These are phyloP conservation scores for Zasmidium angulare DNA, from an alignment of 2,329 filamentous ascomycete genomes.

Conservation along the genomic window DNA sequence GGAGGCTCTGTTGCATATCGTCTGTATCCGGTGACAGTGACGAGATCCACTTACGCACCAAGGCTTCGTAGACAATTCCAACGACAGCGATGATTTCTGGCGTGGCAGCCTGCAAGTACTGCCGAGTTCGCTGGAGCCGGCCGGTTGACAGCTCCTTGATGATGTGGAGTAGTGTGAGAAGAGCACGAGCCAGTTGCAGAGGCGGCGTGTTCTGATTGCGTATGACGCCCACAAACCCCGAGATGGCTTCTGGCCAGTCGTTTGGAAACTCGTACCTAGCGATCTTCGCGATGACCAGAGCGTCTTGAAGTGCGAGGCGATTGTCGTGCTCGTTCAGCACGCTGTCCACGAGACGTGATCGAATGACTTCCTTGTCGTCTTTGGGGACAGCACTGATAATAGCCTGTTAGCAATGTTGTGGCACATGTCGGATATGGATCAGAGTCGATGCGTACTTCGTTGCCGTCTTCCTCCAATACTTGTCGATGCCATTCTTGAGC, in stretches of 20 bases:
- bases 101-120: constrained; percentile 72
- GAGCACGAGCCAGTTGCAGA: constrained; percentile 66
- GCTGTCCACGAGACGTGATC: constrained; percentile 71
- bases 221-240: constrained; percentile 61
- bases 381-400: constrained; percentile 55
- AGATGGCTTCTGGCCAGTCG: constrained; percentile 68
- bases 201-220: constrained; percentile 40
- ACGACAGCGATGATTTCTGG: constrained; percentile 83
- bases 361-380: constrained; percentile 75
- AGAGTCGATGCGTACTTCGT: constrained; percentile 52
- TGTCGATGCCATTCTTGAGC: constrained; percentile 94
- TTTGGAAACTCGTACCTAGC: constrained; percentile 84
- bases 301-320: constrained; percentile 80
- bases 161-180: constrained; percentile 78
- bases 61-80: constrained; percentile 71
- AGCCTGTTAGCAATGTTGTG: too few relatives aligned
- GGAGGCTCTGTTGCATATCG: constrained; percentile 73
- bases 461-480: constrained; percentile 83
- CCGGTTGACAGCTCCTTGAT: constrained; percentile 89
- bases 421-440: too few relatives aligned
- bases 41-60: constrained; percentile 68
- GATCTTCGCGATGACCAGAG: constrained; percentile 83
- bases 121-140: constrained; percentile 70
- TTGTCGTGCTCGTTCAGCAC: constrained; percentile 74
- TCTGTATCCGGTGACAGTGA: constrained; percentile 35